phyloP scores from a whole-genome alignment of 495 filamentous ascomycete genomes.

The Patellaria atrata region DNA sequence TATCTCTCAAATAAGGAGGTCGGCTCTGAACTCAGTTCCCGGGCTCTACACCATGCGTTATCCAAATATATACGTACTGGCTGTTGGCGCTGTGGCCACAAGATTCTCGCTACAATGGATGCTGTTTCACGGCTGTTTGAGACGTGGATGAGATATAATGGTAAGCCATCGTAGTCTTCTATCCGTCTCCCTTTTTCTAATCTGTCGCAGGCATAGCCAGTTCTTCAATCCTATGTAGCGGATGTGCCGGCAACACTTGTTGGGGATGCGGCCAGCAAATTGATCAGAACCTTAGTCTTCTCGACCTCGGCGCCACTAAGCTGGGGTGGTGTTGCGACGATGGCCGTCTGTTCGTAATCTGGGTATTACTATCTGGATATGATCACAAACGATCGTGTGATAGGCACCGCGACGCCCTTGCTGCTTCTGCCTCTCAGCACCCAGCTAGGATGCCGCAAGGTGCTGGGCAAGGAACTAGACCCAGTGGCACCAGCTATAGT shows the following conservation, averaged over 20 bases:
- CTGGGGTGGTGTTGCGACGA: slow-evolving; percentile 20
- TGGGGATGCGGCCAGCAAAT: slow-evolving; percentile 2
- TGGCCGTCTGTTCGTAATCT: slow-evolving; percentile 17
- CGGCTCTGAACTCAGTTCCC: no score
- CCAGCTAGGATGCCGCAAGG: no score
- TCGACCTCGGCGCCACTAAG: slow-evolving; percentile 1
- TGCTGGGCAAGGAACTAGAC: neutral
- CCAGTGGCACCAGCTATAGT: no score
- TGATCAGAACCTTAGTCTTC: neutral
- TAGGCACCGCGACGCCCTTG: slow-evolving; percentile 6
- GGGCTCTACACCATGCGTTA: no score
- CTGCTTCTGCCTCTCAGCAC: no score
- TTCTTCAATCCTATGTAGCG: neutral
- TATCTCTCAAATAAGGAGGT: no score
- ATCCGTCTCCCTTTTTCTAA: neutral
- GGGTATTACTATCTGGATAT: slow-evolving; percentile 19
- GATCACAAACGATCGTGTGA: slow-evolving; percentile 11
- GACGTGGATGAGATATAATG: no score
- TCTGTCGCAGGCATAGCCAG: neutral
- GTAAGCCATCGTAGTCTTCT: neutral
- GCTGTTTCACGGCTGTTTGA: no score
- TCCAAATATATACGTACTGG: no score
- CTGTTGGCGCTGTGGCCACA: no score
- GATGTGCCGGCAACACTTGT: slow-evolving; percentile 1
- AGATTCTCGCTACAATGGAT: no score